Evolutionary conservation across 2,329 filamentous ascomycete species (phyloP), one percentile per base, ranked within the genome.

Genomic region (Monosporascus sp.): DNA sequence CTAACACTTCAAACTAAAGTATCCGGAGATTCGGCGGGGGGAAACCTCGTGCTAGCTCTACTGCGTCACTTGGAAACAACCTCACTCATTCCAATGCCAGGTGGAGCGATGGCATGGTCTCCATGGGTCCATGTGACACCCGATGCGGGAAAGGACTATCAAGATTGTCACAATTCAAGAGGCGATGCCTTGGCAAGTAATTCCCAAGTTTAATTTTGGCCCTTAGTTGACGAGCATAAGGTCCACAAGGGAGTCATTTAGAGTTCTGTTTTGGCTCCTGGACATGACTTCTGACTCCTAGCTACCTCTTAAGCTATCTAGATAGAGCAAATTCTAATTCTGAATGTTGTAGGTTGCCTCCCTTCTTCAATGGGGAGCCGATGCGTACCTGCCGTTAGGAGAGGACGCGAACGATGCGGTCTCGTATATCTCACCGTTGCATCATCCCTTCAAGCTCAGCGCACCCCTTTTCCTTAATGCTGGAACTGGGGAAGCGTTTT

Each of bases 61-160:
- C 48, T 58, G 9, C 38, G 56, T 41, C 51, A 58, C 31, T 24
- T 60, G 22, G 51, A 57, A 43, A 46, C 49, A 20, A 28, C 50
- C n/a, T 7, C 46, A 18, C 43, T 17, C 2, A 50, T 59, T 9
- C 57, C 57, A 0, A 28, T 57, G 15, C 57, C 57, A 2, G 22
- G 51, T 17, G 55, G 53, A 3, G 59, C 49, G 4, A 56, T 58
- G 8, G n/a, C 56, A 26, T 61, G 51, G 51, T 61, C 59, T 22
- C 59, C 59, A 7, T 60, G 58, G 58, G 55, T 60, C 6, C 31
- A 57, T 7, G 54, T 61, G 11, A 56, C 55, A 1, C 2, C 44
- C 4, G 38, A 54, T 3, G 59, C 59, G 2, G 58, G 53, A 1
- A 20, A 38, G 5, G 51, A 58, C 3, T 59, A 49, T n/a, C 22